Base-by-base conservation (phyloP, 805 yeast species). In the Wickerhamia fluorescens region DNA sequence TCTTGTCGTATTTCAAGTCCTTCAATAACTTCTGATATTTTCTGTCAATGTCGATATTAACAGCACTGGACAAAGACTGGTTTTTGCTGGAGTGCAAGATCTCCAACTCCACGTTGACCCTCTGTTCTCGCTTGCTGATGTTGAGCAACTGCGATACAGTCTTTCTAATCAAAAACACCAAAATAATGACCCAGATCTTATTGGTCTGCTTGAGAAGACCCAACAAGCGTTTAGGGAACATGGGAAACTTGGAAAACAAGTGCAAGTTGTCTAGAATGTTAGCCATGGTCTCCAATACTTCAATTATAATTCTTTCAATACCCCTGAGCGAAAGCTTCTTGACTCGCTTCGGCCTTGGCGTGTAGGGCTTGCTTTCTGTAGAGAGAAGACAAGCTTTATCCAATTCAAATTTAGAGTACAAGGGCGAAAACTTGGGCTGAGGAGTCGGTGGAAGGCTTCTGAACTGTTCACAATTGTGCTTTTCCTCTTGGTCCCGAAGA, bases 101-200 rank as follows among this genome's bases (percentile, higher is more conserved):
- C 6, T 41, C 38, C 40, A 61, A 43, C 30, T 63, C 70, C 12
- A 45, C 37, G 25, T 53, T 47, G n/a, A 61, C 57, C 40, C 61
- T 63, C 5, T 40, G 41, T 30, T 61, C 65, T 33, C 57, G 60
- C 14, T 56, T 45, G n/a, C 54, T 42, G 13, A 63, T 56, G 36
- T 63, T 63, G 9, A 61, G 41, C 27, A 63, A 53, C 40, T 63
- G 70, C 2, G 67, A 56, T 5, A 59, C 35, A 7, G 68, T 61
- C n/a, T n/a, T 62, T 22, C 68, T 38, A 13, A 63, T 56, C 41
- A 63, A 50, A 27, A 63, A 63, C 4, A 63, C 41, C 36, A 63
- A 42, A 8, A 63, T 56, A 14, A 63, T 42, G 21, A 63, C 55
- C 70, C 70, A 63, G 24, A 63, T 37, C 36, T 58, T 59, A 40